Evolutionary conservation across 768 basidiomycete species (phyloP), one percentile per base, ranked within the genome.

Genomic region (Russula dissimulans): DNA sequence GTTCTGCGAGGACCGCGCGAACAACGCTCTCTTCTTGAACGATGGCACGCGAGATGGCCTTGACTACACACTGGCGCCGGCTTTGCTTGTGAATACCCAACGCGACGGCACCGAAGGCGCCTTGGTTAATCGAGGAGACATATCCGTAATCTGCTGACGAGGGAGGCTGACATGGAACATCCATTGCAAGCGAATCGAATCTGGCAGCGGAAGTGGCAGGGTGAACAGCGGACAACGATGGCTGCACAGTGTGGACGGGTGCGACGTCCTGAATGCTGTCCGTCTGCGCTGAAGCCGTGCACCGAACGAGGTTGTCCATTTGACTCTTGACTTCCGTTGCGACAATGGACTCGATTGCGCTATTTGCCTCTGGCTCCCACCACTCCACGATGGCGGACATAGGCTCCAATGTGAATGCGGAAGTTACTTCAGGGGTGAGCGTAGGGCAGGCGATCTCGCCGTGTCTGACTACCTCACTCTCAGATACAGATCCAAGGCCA

Each of bases 21-120:
- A 54, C 32, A 9, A 44, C 18, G 15, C 42, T 54, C 29, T 26
- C 31, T 9, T 58, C 64, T 44, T 32, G 43, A 8, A 34, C 50
- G 31, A 43, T 48, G 12, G 54, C 41, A 50, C 69, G 68, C 32
- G 59, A 59, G 4, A 66, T 62, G 12, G 64, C 58, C 48, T 71
- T 71, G 51, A 71, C 46, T 1, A 65, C 66, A 26, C 62, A 66
- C 22, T 54, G 51, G 39, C 63, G 52, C 22, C 41, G 32, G 7
- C 57, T 58, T 26, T 36, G 15, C 45, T 60, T 65, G 57, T 67
- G 59, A 12, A 61, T 59, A 7, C 60, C 69, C 42, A 69, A 63
- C 29, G 49, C 57, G 26, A 70, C 67, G 14, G 54, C 59, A 36
- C 67, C 62, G 49, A 56, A 62, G 32, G 48, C 41, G 50, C 54